Evolutionary conservation across 2,329 filamentous ascomycete genomes (phyloP).

Genomic region (Ambrosiella cleistominuta): DNA sequence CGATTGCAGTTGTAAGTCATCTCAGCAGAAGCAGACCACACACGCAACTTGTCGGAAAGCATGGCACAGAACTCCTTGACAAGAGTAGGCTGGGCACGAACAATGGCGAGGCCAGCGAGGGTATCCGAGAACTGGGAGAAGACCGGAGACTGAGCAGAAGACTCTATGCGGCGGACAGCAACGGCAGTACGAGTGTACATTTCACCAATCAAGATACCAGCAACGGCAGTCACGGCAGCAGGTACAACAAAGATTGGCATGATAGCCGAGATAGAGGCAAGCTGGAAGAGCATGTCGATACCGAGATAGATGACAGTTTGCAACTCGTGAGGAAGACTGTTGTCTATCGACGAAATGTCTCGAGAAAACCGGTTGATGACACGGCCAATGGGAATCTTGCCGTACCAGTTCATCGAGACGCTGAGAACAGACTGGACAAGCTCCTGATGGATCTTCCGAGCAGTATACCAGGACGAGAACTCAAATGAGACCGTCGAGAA

Average conservation of each 20-base stretch:
- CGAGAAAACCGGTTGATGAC: slow-evolving; percentile 38
- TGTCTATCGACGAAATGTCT: slow-evolving; percentile 39
- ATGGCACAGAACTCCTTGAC: slow-evolving; percentile 24
- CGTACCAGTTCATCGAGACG: slow-evolving; percentile 40
- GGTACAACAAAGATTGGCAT: slow-evolving; percentile 34
- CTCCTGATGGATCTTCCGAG: slow-evolving; percentile 32
- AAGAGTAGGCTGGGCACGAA: slow-evolving; percentile 28
- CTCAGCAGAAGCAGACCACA: slow-evolving; percentile 23
- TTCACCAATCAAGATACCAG: slow-evolving; percentile 27
- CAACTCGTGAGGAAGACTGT: slow-evolving; percentile 27
- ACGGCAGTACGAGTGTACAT: slow-evolving; percentile 27
- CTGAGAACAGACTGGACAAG: slow-evolving; percentile 35
- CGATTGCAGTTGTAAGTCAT: slow-evolving; percentile 29
- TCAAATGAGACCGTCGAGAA: slow-evolving; percentile 31
- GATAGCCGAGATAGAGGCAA: slow-evolving; percentile 31
- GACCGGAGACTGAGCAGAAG: slow-evolving; percentile 29
- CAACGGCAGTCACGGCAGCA: slow-evolving; percentile 26
- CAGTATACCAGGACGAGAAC: slow-evolving; percentile 39
- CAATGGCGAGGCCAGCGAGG: slow-evolving; percentile 24
- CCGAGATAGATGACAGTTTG: slow-evolving; percentile 25
- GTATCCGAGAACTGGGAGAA: slow-evolving; percentile 30
- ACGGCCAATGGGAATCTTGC: slow-evolving; percentile 33
- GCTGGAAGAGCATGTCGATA: slow-evolving; percentile 27
- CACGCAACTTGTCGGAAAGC: slow-evolving; percentile 24
- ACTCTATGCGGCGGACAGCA: slow-evolving; percentile 28